Conservation (phyloP, 129 eudicot genomes). For the Glebionis coronaria region DNA sequence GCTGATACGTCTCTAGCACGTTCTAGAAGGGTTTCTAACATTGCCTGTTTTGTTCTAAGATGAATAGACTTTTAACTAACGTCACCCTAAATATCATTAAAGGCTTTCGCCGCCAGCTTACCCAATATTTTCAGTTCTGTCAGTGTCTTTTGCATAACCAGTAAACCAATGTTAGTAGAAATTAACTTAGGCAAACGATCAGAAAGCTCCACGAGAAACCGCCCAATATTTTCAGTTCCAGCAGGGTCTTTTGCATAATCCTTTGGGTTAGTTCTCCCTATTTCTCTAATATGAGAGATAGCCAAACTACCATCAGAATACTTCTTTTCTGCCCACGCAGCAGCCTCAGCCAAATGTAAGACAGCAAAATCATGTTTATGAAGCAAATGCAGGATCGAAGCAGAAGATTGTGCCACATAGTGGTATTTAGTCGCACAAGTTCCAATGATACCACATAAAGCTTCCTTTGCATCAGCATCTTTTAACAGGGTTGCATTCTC, state of each 20-base stretch:
- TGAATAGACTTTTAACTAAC: slow-evolving; percentile 83
- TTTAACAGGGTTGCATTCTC: slow-evolving; percentile 72
- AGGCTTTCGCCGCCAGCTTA: slow-evolving; percentile 77
- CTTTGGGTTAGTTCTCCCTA: slow-evolving; percentile 86
- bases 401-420: slow-evolving; percentile 77
- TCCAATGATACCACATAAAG: slow-evolving; percentile 85
- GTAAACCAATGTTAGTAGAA: slow-evolving; percentile 83
- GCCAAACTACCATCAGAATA: slow-evolving; percentile 87
- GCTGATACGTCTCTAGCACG: slow-evolving; percentile 97
- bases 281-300: slow-evolving; percentile 75
- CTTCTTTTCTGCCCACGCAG: slow-evolving; percentile 82
- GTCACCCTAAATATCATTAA: slow-evolving; percentile 83
- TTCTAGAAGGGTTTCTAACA: slow-evolving; percentile 91
- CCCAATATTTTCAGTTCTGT: slow-evolving; percentile 94
- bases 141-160: too few species aligned
- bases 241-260: slow-evolving; percentile 77
- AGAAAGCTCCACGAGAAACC: slow-evolving; percentile 91
- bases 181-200: slow-evolving; percentile 84
- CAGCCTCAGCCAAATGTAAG: slow-evolving; percentile 77
- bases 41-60: slow-evolving; percentile 91
- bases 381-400: slow-evolving; percentile 81
- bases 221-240: slow-evolving; percentile 94
- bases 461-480: slow-evolving; percentile 82
- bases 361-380: slow-evolving; percentile 88
- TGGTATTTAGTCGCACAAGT: slow-evolving; percentile 86